Percentiles rank a stretch among this genome's conserved stretches.
phyloP scores from a whole-genome alignment of 371 early-diverging fungal species.

The Mucor indicus region DNA sequence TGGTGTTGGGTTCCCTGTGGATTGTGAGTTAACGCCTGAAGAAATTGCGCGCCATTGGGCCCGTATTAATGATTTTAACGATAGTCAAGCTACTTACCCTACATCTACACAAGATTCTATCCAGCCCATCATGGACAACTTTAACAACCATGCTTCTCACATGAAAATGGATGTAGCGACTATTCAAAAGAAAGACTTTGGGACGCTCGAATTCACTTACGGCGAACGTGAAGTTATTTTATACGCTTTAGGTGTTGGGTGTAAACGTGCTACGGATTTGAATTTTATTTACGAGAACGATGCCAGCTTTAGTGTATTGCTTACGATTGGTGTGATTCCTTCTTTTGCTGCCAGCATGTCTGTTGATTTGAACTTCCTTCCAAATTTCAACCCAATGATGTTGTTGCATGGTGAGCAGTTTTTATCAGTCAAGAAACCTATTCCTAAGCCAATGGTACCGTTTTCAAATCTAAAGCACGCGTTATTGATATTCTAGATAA shows the following conservation, averaged over 20 bases:
- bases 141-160: constrained; percentile 29
- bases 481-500: constrained; percentile 94
- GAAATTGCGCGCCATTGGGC: constrained; percentile 71
- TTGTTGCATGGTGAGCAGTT: constrained; percentile 97
- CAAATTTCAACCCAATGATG: constrained; percentile 96
- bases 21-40: constrained; percentile 82
- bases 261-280: constrained; percentile 83
- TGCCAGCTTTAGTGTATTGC: constrained; percentile 78
- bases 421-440: constrained; percentile 77
- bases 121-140: constrained; percentile 82
- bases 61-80: constrained; percentile 85
- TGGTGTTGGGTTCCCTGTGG: constrained; percentile 92
- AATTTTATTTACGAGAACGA: constrained; percentile 86
- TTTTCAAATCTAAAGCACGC: constrained; percentile 70
- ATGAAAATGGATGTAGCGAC: constrained; percentile 62
- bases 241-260: constrained; percentile 93
- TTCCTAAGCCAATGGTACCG: constrained; percentile 81
- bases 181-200: constrained; percentile 46
- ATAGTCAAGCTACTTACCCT: constrained; percentile 89
- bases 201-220: constrained; percentile 56
- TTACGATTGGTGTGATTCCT: constrained; percentile 90
- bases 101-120: constrained; percentile 78
- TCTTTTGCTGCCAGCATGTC: constrained; percentile 67
- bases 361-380: constrained; percentile 74
- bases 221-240: constrained; percentile 89